These are phyloP conservation scores for Neocallimastix lanati DNA, from an alignment of 192 early-diverging fungal species.

Conservation along the genomic window DNA sequence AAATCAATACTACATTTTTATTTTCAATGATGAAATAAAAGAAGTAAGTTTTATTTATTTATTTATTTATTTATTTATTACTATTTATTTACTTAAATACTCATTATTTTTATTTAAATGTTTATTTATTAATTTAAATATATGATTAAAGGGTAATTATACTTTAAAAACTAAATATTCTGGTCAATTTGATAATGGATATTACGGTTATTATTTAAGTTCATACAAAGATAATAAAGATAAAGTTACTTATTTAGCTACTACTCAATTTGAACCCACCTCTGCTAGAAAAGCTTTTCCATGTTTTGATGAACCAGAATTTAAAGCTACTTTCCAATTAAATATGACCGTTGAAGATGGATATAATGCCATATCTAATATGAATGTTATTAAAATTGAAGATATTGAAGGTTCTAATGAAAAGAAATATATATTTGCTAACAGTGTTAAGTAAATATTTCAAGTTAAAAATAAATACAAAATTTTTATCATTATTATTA, in stretches of 20 bases:
- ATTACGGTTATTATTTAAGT: background rate
- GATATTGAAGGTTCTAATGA: slow-evolving; percentile 15
- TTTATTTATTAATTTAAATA: too few species aligned
- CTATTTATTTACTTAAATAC: too few species aligned
- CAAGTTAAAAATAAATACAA: too few species aligned
- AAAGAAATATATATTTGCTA: slow-evolving; percentile 12
- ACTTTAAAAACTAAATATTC: background rate
- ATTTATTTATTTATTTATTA: too few species aligned
- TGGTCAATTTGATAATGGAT: background rate
- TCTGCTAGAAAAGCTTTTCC: slow-evolving; percentile 62
- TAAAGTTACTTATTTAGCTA: background rate
- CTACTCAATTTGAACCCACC: background rate
- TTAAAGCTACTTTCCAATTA: slow-evolving; percentile 89
- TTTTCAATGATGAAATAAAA: background rate
- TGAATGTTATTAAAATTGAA: slow-evolving; percentile 58
- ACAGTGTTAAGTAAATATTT: background rate
- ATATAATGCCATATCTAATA: slow-evolving; percentile 79
- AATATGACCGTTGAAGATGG: slow-evolving; percentile 57
- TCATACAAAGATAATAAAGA: background rate
- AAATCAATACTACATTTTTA: background rate
- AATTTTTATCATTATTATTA: too few species aligned
- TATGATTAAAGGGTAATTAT: background rate
- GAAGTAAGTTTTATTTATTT: too few species aligned
- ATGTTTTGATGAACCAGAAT: slow-evolving; percentile 89
- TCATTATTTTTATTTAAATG: too few species aligned